Evolutionary conservation across 306 rosid genomes (phyloP).

Genomic region (Trifolium subterraneum): DNA sequence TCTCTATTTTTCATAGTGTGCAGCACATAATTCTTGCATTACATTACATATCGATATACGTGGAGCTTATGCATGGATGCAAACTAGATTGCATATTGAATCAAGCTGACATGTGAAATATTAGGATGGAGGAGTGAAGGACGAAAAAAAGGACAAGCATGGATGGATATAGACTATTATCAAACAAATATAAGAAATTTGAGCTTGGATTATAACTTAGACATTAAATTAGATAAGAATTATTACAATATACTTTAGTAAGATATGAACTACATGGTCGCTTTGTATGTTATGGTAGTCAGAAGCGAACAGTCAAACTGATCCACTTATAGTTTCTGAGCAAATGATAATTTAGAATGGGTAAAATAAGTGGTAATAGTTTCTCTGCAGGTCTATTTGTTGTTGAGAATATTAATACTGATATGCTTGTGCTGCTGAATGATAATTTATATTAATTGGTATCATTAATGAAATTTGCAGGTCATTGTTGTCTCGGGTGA

Average conservation of each 20-base stretch:
- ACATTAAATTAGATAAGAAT: not conserved
- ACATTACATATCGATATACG: constrained; percentile 11
- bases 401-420: constrained; percentile 26
- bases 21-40: constrained; percentile 18
- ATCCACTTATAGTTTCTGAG: constrained; percentile 7
- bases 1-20: constrained; percentile 22
- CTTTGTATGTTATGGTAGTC: not conserved
- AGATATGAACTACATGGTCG: constrained; percentile 6
- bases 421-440: constrained; percentile 41
- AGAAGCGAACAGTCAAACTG: constrained; percentile 29
- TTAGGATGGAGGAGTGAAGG: constrained; percentile 1
- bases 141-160: not conserved
- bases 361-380: constrained; percentile 20
- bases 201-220: not conserved
- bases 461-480: constrained; percentile 53
- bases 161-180: constrained; percentile 24
- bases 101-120: constrained; percentile 27
- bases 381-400: constrained; percentile 37
- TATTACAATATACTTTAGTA: constrained; percentile 1
- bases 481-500: constrained; percentile 87
- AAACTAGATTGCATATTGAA: constrained; percentile 24
- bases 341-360: constrained; percentile 32
- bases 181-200: constrained; percentile 17
- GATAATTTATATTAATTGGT: constrained; percentile 38
- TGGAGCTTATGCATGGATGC: constrained; percentile 17